These are phyloP conservation scores for Penicillium sp. DNA, from an alignment of 2,329 filamentous ascomycete genomes.

Conservation along the genomic window DNA sequence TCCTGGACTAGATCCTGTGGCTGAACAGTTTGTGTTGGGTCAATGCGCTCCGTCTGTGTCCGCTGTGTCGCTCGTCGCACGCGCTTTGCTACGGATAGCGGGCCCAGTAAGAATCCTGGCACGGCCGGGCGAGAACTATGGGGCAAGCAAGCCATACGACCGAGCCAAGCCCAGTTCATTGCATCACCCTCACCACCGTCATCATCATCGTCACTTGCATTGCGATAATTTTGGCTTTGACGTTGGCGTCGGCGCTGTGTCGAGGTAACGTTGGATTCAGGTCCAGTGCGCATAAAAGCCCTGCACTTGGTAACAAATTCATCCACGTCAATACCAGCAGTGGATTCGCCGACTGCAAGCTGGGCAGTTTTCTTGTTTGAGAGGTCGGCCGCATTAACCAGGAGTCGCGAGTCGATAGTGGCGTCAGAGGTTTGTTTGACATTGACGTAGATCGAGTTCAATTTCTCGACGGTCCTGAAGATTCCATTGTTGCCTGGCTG, in stretches of 20 bases:
- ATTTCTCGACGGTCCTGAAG: slow-evolving; percentile 66
- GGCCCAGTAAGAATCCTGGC: slow-evolving; percentile 83
- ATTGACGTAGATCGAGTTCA: slow-evolving; percentile 67
- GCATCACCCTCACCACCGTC: slow-evolving; percentile 78
- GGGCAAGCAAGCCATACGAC: slow-evolving; percentile 75
- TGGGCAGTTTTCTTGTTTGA: slow-evolving; percentile 77
- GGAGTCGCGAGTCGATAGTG: slow-evolving; percentile 82
- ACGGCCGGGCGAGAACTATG: slow-evolving; percentile 74
- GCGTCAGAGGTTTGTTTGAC: slow-evolving; percentile 91
- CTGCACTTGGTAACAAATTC: slow-evolving; percentile 92
- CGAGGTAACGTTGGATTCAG: slow-evolving; percentile 51
- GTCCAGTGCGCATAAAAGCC: slow-evolving; percentile 77
- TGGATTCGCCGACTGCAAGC: slow-evolving; percentile 72
- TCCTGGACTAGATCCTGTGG: slow-evolving; percentile 77
- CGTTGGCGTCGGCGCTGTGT: slow-evolving; percentile 44
- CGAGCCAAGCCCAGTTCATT: slow-evolving; percentile 85
- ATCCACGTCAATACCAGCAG: slow-evolving; percentile 81
- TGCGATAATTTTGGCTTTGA: slow-evolving; percentile 47
- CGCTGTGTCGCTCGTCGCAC: slow-evolving; percentile 71
- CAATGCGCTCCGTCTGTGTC: slow-evolving; percentile 69
- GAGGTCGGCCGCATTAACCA: slow-evolving; percentile 80
- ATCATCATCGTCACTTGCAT: slow-evolving; percentile 66
- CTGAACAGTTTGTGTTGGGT: slow-evolving; percentile 68
- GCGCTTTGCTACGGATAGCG: slow-evolving; percentile 86
- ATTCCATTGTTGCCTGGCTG: slow-evolving; percentile 68